phyloP scores from a whole-genome alignment of 257 asterid genomes.

The Salvia splendens region DNA sequence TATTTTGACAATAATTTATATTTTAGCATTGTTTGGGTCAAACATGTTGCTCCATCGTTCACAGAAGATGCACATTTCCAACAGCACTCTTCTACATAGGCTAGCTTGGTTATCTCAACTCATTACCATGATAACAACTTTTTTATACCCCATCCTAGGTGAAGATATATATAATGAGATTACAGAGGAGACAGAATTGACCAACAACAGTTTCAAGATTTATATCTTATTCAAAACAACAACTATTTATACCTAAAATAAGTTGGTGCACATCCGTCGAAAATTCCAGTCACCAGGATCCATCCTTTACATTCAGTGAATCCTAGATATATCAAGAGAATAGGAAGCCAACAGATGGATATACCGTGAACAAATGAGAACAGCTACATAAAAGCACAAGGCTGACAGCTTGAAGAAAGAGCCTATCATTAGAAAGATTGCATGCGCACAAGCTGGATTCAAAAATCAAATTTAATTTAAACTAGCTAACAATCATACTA shows the following conservation, averaged over 20 bases:
- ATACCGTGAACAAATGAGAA: neutral
- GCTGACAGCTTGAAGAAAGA: neutral
- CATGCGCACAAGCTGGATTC: neutral
- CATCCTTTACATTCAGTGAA: slow-evolving; percentile 1
- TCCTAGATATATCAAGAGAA: neutral
- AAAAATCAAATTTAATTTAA: slow-evolving; percentile 16
- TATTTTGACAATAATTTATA: neutral
- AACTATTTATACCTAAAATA: neutral
- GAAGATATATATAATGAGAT: neutral
- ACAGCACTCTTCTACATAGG: neutral
- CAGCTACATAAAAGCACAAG: slow-evolving; percentile 11
- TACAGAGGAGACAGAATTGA: neutral
- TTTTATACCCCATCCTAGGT: neutral
- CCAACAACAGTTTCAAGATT: neutral
- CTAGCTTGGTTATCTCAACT: neutral
- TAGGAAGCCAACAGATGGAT: neutral
- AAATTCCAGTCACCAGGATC: slow-evolving; percentile 12
- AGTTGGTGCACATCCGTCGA: neutral
- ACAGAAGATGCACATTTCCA: slow-evolving; percentile 10
- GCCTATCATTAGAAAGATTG: neutral
- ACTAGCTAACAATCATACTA: slow-evolving; percentile 5
- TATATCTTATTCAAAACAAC: slow-evolving; percentile 17
- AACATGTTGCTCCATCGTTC: slow-evolving; percentile 10
- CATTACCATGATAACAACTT: neutral
- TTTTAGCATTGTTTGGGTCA: neutral